Percentiles rank a stretch among this genome's conserved stretches.
Evolutionary conservation across 345 rosid genomes (phyloP).

Genomic region (Hibiscus tridactylites): DNA sequence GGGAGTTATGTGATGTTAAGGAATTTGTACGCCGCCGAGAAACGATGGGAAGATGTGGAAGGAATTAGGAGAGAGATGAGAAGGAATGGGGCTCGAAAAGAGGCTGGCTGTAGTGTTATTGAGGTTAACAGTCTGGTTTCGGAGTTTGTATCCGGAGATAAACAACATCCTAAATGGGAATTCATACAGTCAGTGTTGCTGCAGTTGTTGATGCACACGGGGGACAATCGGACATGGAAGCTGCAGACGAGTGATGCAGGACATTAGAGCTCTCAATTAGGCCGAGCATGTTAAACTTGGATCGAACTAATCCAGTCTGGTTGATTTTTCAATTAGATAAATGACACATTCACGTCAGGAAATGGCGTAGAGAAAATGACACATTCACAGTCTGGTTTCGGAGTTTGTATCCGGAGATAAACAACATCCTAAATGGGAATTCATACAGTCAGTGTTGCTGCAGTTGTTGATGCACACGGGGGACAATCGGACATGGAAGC

Average conservation of each 20-base stretch:
- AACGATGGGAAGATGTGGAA: slow-evolving; percentile 54
- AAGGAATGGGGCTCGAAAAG: slow-evolving; percentile 51
- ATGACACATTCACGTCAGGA: too few species aligned
- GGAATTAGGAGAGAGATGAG: slow-evolving; percentile 53
- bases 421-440: slow-evolving; percentile 12
- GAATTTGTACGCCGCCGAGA: slow-evolving; percentile 55
- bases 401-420: slow-evolving; percentile 60
- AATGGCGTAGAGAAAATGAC: too few species aligned
- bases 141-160: slow-evolving; percentile 59
- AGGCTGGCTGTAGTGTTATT: slow-evolving; percentile 60
- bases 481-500: not conserved
- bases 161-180: slow-evolving; percentile 12
- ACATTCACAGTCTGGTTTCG: slow-evolving; percentile 8
- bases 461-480: slow-evolving; percentile 43
- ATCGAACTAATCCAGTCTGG: not conserved
- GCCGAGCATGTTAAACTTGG: not conserved
- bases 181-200: slow-evolving; percentile 20
- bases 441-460: slow-evolving; percentile 21
- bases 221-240: not conserved
- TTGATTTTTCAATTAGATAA: too few species aligned
- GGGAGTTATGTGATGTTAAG: slow-evolving; percentile 55
- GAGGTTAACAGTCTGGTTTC: slow-evolving; percentile 5
- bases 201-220: slow-evolving; percentile 43
- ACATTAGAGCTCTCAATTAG: not conserved
- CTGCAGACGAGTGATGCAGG: not conserved